These are phyloP conservation scores for Daucus carota DNA, from an alignment of 129 eudicot species.

Conservation along the genomic window DNA sequence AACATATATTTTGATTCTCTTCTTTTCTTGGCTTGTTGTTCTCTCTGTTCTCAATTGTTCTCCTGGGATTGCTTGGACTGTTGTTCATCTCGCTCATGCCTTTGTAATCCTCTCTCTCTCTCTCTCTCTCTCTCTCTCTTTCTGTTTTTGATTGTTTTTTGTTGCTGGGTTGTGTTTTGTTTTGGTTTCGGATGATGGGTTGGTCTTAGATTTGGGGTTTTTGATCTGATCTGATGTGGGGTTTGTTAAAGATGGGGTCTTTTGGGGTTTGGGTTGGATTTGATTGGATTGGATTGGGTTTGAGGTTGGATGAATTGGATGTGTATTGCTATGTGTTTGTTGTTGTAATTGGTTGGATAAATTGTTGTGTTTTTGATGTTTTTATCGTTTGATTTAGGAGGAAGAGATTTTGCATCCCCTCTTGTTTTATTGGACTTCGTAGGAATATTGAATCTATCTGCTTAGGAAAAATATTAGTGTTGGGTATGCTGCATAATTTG, in stretches of 20 bases:
- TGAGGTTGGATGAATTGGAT: background rate
- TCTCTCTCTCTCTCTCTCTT: background rate
- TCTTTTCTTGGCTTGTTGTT: constrained; percentile 80
- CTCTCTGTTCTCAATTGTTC: constrained; percentile 72
- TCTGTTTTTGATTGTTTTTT: background rate
- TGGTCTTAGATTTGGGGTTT: background rate
- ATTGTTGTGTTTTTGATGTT: background rate
- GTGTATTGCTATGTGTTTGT: background rate
- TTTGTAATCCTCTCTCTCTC: constrained; percentile 25
- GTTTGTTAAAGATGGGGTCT: background rate
- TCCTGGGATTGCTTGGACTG: constrained; percentile 94
- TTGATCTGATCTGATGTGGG: background rate
- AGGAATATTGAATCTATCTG: background rate
- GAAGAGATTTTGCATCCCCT: background rate
- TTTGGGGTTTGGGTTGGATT: background rate
- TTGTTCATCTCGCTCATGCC: constrained; percentile 76
- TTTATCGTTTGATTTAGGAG: background rate
- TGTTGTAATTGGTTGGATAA: background rate
- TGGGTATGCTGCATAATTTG: background rate
- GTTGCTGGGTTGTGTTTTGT: background rate
- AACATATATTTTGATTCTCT: constrained; percentile 65
- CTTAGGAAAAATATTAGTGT: background rate
- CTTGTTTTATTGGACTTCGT: background rate
- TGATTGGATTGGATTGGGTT: background rate
- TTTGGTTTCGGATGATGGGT: constrained; percentile 1